Evolutionary conservation across 1,284 basidiomycete species (phyloP), one percentile per base, ranked within the genome.

Genomic region (Volvariella surrecta): DNA sequence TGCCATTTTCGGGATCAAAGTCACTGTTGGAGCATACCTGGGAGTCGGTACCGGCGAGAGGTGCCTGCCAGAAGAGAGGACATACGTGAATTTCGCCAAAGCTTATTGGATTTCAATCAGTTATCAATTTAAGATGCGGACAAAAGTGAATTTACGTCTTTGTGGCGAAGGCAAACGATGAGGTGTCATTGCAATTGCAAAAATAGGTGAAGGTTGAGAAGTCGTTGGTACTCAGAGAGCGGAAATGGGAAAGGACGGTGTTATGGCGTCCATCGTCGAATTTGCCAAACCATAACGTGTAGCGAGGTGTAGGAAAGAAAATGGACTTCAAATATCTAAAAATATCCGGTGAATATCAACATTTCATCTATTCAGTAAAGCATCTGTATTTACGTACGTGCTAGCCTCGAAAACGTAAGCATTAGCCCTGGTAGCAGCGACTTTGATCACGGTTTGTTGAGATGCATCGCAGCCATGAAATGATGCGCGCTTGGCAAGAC

Each of bases 231-330:
- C 47, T 59, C 45, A 72, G 62, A 32, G 55, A 56, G 6, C 48
- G 50, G 62, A 54, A 74, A 55, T 73, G 70, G 47, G 53, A 56
- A n/a, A 49, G 45, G 44, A 71, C 60, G 21, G 62, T 70, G 47
- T 49, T 54, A 54, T 68, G 63, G 42, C 61, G 64, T n/a, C 59
- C 39, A 32, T 53, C 42, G 11, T 60, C 65, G 57, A 62, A 71
- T 13, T 65, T 52, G 40, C 72, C 71, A 57, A 75, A 75, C 71
- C 70, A 75, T 17, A 69, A 70, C 11, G 57, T 64, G 52, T 61
- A 73, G 40, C 72, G 67, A 7, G 63, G 45, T 6, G 68, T 64
- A 16, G 61, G 45, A 3, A 64, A 45, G 20, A 18, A 15, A 15
- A 9, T 7, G 38, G 9, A 9, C 6, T 24, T 7, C 19, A 39